These are phyloP conservation scores for Suillus tomentosus DNA, from an alignment of 768 basidiomycete genomes.

Conservation along the genomic window DNA sequence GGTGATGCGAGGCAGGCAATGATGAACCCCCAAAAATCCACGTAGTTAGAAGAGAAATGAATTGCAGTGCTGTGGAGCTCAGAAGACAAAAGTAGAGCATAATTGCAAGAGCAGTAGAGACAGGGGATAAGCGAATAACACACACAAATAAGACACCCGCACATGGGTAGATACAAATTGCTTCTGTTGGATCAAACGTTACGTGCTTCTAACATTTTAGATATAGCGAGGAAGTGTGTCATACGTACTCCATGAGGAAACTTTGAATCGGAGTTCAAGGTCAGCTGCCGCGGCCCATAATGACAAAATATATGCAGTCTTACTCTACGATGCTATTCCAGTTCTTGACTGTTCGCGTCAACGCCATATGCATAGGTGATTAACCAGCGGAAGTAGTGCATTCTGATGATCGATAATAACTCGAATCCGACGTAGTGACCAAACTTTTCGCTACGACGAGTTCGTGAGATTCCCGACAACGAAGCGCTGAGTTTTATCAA, in stretches of 20 bases:
- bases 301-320: background rate
- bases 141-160: too few species aligned
- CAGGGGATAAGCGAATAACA: too few species aligned
- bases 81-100: too few species aligned
- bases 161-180: too few species aligned
- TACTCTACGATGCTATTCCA: background rate
- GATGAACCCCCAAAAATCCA: too few species aligned
- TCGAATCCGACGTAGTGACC: conserved; percentile 7
- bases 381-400: background rate
- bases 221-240: background rate
- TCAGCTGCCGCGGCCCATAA: background rate
- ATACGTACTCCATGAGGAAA: background rate
- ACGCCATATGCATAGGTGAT: background rate
- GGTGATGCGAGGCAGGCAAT: too few species aligned
- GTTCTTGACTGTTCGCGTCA: background rate
- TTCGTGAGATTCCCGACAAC: conserved; percentile 7
- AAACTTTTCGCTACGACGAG: conserved; percentile 1
- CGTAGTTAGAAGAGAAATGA: too few species aligned
- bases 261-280: background rate
- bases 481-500: background rate
- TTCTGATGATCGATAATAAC: conserved; percentile 1
- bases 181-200: too few species aligned
- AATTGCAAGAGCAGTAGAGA: too few species aligned
- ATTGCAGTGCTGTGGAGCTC: too few species aligned
- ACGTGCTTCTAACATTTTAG: too few species aligned